These are phyloP conservation scores for Globisporangium perplexum DNA, from an alignment of 352 stramenopile species.

Conservation along the genomic window DNA sequence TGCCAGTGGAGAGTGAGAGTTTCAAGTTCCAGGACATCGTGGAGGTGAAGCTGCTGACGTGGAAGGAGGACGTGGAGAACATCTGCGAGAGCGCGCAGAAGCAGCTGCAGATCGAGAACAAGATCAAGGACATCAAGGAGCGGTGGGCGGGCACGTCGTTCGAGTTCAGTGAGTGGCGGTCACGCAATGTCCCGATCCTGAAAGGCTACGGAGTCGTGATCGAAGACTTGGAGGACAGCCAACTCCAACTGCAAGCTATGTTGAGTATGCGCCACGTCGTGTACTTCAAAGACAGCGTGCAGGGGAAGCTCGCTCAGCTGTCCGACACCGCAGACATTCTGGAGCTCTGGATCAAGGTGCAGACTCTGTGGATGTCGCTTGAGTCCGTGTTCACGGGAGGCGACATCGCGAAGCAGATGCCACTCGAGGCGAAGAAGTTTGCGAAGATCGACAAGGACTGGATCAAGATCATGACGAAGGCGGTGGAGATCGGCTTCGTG, in stretches of 20 bases:
- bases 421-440: conserved; percentile 90
- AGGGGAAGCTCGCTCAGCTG: conserved; percentile 73
- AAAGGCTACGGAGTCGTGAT: conserved; percentile 79
- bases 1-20: conserved; percentile 66
- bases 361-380: conserved; percentile 87
- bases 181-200: conserved; percentile 58
- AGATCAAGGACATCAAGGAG: conserved; percentile 86
- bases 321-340: conserved; percentile 87
- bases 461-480: conserved; percentile 87
- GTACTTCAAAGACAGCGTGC: conserved; percentile 84
- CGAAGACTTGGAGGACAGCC: conserved; percentile 87
- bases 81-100: conserved; percentile 90
- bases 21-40: conserved; percentile 82
- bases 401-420: conserved; percentile 93
- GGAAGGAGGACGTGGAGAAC: conserved; percentile 80
- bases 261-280: conserved; percentile 86
- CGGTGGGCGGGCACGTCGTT: conserved; percentile 70
- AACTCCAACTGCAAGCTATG: conserved; percentile 86
- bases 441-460: conserved; percentile 91
- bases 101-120: conserved; percentile 86
- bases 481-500: conserved; percentile 71
- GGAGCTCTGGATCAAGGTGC: conserved; percentile 89
- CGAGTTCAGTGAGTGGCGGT: conserved; percentile 86
- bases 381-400: conserved; percentile 91
- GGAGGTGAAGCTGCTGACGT: conserved; percentile 65